These are phyloP conservation scores for Colletotrichum sp. DNA, from an alignment of 2,329 filamentous ascomycete species.

Conservation along the genomic window DNA sequence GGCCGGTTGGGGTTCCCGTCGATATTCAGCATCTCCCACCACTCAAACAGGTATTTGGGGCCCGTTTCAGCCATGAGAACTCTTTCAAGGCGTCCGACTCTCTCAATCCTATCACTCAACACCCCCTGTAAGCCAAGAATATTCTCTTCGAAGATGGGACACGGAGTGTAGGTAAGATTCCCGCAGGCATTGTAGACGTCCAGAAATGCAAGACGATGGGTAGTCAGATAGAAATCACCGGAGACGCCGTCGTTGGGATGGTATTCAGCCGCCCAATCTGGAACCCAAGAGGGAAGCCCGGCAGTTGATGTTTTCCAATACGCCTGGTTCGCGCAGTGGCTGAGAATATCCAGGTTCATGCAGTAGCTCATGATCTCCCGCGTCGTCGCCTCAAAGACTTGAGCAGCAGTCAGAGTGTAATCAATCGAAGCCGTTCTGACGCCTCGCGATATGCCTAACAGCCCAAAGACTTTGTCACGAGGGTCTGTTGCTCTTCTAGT, in stretches of 20 bases:
- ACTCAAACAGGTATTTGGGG: neutral
- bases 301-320: rapidly evolving
- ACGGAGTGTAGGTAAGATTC: rapidly evolving
- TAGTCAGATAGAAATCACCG: neutral
- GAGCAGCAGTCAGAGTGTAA: neutral
- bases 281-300: neutral
- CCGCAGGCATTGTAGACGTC: rapidly evolving
- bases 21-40: neutral
- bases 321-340: neutral
- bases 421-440: neutral
- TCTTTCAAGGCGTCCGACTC: rapidly evolving
- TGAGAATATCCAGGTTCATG: rapidly evolving
- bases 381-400: neutral
- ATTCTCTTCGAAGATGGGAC: rapidly evolving
- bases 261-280: neutral
- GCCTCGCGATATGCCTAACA: neutral
- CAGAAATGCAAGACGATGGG: neutral
- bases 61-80: neutral
- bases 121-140: neutral
- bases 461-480: neutral
- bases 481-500: neutral
- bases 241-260: neutral
- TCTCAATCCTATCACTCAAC: neutral
- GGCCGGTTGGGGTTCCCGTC: neutral
- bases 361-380: neutral